A percentile compares a stretch with the other conserved stretches of the same genome.
phyloP scores from a whole-genome alignment of 192 early-diverging fungal species.

The Chytriomyces sp. region DNA sequence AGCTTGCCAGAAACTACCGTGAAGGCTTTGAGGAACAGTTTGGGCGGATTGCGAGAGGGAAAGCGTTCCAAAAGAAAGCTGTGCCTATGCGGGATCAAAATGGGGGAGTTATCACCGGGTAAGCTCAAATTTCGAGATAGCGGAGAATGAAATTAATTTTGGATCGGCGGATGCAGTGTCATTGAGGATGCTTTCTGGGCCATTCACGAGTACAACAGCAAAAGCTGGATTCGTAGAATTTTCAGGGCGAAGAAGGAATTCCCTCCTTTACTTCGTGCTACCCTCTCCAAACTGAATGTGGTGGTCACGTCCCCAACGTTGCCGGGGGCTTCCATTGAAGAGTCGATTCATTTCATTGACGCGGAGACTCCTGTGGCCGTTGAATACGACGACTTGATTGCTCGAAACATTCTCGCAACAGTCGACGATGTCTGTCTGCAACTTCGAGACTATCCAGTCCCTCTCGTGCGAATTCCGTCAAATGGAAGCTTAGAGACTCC shows the following conservation, averaged over 20 bases:
- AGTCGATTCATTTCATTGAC: slow-evolving; percentile 51
- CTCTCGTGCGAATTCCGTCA: slow-evolving; percentile 40
- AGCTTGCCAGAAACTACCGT: slow-evolving; percentile 44
- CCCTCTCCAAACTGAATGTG: slow-evolving; percentile 22
- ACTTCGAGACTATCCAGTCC: slow-evolving; percentile 47
- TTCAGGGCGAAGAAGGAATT: background rate
- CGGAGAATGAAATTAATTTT: background rate
- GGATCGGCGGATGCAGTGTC: background rate
- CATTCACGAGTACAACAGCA: slow-evolving; percentile 55
- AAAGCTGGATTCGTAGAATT: slow-evolving; percentile 44
- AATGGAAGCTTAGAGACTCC: background rate
- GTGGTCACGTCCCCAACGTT: slow-evolving; percentile 27
- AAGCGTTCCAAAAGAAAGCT: slow-evolving; percentile 54
- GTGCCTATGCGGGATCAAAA: slow-evolving; percentile 29
- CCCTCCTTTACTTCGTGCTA: slow-evolving; percentile 31
- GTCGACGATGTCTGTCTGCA: slow-evolving; percentile 30
- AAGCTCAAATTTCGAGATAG: background rate
- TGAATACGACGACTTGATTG: slow-evolving; percentile 53
- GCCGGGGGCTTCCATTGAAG: slow-evolving; percentile 42
- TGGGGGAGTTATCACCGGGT: background rate
- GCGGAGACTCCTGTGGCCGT: slow-evolving; percentile 40
- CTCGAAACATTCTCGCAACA: slow-evolving; percentile 35
- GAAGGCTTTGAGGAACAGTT: slow-evolving; percentile 47
- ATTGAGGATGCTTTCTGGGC: slow-evolving; percentile 52
- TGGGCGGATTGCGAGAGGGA: slow-evolving; percentile 42